phyloP scores from a whole-genome alignment of 257 asterid genomes.

The Verbascum thapsus region DNA sequence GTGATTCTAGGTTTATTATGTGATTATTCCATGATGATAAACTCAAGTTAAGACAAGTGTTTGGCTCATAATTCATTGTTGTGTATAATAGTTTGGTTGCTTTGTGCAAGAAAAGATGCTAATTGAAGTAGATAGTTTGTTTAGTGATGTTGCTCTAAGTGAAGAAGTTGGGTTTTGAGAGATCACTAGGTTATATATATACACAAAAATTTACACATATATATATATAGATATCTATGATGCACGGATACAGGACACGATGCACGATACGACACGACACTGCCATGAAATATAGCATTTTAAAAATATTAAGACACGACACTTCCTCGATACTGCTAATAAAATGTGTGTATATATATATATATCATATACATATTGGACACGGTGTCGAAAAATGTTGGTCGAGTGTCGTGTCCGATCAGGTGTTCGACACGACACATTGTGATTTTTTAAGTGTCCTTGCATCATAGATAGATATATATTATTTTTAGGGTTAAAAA shows the following conservation, averaged over 20 bases:
- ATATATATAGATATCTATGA: not conserved
- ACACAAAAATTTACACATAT: not conserved
- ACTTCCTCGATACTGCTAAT: too few relatives aligned
- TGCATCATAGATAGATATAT: too few relatives aligned
- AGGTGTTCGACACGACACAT: too few relatives aligned
- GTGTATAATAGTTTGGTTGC: not conserved
- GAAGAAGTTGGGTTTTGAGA: slow-evolving; percentile 16
- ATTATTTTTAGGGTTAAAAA: not conserved
- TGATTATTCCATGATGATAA: slow-evolving; percentile 11
- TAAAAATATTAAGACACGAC: too few relatives aligned
- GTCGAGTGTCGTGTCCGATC: too few relatives aligned
- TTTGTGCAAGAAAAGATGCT: slow-evolving; percentile 10
- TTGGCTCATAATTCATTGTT: slow-evolving; percentile 35
- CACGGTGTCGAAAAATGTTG: too few relatives aligned
- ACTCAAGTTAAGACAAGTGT: slow-evolving; percentile 35
- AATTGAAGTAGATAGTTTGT: not conserved
- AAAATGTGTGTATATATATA: too few relatives aligned
- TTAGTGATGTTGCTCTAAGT: not conserved
- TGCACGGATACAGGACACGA: too few relatives aligned
- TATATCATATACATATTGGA: too few relatives aligned
- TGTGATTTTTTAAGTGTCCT: too few relatives aligned
- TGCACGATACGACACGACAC: too few relatives aligned
- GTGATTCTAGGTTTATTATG: slow-evolving; percentile 18
- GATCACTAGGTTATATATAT: slow-evolving; percentile 23
- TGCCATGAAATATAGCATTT: too few relatives aligned